Percentiles rank a stretch among this genome's conserved stretches.
Conservation (phyloP, 139 green algal species). For the Limnomonas spitsbergensis region DNA sequence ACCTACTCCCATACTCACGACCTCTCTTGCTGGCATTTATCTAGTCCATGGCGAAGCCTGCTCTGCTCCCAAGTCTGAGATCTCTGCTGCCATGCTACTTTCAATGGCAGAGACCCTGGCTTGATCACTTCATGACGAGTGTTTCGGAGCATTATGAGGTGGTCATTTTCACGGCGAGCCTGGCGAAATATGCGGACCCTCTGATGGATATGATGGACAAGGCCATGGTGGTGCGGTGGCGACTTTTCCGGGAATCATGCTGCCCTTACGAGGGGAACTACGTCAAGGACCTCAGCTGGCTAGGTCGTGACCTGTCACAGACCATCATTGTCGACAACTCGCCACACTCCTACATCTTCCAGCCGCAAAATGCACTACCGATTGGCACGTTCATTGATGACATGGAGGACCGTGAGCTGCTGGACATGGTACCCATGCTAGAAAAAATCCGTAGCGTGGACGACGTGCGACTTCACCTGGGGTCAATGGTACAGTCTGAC, state of each 20-base stretch:
- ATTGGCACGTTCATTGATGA: slow-evolving; percentile 94
- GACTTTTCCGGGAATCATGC: slow-evolving; percentile 93
- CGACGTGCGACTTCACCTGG: slow-evolving; percentile 64
- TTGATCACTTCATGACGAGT: slow-evolving; percentile 87
- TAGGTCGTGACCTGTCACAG: slow-evolving; percentile 76
- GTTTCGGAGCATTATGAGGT: slow-evolving; percentile 69
- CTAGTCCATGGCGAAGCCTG: too few species aligned
- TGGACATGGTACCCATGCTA: slow-evolving; percentile 81
- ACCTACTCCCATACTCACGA: too few species aligned
- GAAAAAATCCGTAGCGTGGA: slow-evolving; percentile 54
- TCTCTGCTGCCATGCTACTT: too few species aligned
- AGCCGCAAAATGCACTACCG: slow-evolving; percentile 92
- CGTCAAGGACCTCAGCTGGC: slow-evolving; percentile 64
- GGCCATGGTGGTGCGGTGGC: slow-evolving; percentile 68
- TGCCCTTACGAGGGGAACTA: slow-evolving; percentile 76
- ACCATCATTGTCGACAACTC: slow-evolving; percentile 98
- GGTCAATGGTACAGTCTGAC: background rate
- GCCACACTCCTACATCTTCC: slow-evolving; percentile 93
- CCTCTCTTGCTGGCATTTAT: too few species aligned
- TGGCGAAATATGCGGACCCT: slow-evolving; percentile 88
- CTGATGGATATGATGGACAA: slow-evolving; percentile 87
- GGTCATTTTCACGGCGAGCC: slow-evolving; percentile 89
- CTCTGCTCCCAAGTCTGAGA: too few species aligned
- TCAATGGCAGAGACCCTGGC: slow-evolving; percentile 42
- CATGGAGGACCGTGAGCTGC: slow-evolving; percentile 82